Evolutionary conservation across 208 protist genomes (phyloP).

Genomic region (Strigomonas culicis): DNA sequence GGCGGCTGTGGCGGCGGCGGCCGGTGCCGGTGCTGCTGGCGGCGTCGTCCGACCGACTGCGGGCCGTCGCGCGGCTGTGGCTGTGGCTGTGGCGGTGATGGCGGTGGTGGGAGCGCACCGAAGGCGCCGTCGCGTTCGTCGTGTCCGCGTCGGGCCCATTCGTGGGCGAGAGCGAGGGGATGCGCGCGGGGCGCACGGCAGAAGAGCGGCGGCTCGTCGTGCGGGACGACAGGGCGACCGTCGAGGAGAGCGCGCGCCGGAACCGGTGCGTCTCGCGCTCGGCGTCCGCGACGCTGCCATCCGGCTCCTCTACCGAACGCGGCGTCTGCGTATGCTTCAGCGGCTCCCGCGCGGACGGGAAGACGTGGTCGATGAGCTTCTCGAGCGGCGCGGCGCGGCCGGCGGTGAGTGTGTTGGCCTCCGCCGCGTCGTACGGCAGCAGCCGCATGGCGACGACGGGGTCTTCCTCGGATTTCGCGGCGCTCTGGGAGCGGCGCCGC

Average conservation of each 20-base stretch:
- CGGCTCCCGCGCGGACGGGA: constrained; percentile 5
- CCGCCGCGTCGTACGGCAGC: constrained; percentile 23
- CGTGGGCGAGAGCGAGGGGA: background rate
- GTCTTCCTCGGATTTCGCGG: constrained; percentile 29
- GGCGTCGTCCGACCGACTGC: too few species aligned
- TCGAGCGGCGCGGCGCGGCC: constrained; percentile 18
- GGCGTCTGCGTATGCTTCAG: constrained; percentile 7
- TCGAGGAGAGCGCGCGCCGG: constrained; percentile 33
- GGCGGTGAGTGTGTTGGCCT: constrained; percentile 14
- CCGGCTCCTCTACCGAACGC: background rate
- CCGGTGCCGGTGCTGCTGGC: too few species aligned
- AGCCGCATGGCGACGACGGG: constrained; percentile 30
- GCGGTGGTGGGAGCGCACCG: too few species aligned
- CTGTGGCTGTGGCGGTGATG: too few species aligned
- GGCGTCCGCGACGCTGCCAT: background rate
- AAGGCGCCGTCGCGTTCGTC: too few species aligned
- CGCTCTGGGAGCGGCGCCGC: constrained; percentile 20
- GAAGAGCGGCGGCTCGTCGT: constrained; percentile 34
- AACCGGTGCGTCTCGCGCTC: constrained; percentile 24
- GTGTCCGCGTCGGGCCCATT: too few species aligned
- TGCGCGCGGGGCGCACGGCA: constrained; percentile 8
- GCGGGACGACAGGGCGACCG: constrained; percentile 20
- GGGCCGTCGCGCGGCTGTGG: too few species aligned
- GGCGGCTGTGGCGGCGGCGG: too few species aligned
- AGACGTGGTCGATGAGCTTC: constrained; percentile 29